A percentile compares a stretch with the other conserved stretches of the same genome.
phyloP scores from a whole-genome alignment of 2,329 filamentous ascomycete genomes.

The Colletotrichum trifolii region DNA sequence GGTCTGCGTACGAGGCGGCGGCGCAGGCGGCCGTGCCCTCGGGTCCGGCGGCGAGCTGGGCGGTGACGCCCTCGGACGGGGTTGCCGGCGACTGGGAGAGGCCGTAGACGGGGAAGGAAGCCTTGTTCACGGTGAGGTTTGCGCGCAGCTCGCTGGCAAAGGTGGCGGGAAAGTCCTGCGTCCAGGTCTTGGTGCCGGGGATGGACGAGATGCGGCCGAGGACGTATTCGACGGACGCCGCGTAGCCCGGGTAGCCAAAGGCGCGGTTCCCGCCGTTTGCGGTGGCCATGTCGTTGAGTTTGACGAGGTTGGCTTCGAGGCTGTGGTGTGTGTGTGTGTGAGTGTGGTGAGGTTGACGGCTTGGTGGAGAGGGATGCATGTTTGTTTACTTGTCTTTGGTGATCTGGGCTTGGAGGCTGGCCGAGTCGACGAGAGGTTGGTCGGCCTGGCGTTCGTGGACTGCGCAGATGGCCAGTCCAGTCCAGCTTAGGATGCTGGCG shows the following conservation, averaged over 20 bases:
- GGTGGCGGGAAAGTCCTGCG: slow-evolving; percentile 44
- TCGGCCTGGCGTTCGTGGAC: neutral
- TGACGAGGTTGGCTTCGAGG: slow-evolving; percentile 39
- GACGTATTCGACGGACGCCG: slow-evolving; percentile 48
- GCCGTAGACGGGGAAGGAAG: slow-evolving; percentile 42
- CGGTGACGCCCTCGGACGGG: slow-evolving; percentile 43
- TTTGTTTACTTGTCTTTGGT: slow-evolving; percentile 11
- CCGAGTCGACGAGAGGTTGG: slow-evolving; percentile 16
- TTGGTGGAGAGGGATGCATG: no score
- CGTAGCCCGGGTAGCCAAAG: slow-evolving; percentile 46
- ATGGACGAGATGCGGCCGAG: slow-evolving; percentile 43
- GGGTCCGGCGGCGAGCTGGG: slow-evolving; percentile 42
- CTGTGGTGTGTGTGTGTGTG: slow-evolving; percentile 23
- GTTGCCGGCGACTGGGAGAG: slow-evolving; percentile 47
- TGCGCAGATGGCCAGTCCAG: neutral
- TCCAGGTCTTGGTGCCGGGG: slow-evolving; percentile 43
- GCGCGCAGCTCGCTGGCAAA: slow-evolving; percentile 39
- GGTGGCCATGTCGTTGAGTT: slow-evolving; percentile 45
- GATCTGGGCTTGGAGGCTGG: slow-evolving; percentile 13
- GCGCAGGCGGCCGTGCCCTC: slow-evolving; percentile 42
- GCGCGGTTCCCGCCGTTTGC: slow-evolving; percentile 46
- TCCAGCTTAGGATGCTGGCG: slow-evolving; percentile 2
- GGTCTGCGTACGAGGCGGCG: slow-evolving; percentile 40
- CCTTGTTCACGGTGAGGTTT: slow-evolving; percentile 39
- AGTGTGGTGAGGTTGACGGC: neutral